Percentiles rank a stretch among this genome's conserved stretches.
Evolutionary conservation across 2,329 filamentous ascomycete species (phyloP).

Genomic region (Nemania serpens): DNA sequence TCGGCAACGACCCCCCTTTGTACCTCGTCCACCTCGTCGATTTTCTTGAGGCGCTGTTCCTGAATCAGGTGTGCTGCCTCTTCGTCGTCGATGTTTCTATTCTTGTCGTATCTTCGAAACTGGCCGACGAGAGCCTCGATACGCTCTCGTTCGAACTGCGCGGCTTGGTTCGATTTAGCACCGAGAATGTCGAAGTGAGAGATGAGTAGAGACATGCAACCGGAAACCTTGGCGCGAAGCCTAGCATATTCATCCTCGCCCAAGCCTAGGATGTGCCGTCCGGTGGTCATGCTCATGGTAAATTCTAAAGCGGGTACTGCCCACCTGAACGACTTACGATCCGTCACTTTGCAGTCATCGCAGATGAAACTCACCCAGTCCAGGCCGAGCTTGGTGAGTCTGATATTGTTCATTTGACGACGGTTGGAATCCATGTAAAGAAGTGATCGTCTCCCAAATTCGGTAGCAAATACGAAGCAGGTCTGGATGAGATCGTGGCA

Average conservation of each 20-base stretch:
- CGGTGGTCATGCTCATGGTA: constrained; percentile 95
- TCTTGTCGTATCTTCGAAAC: constrained; percentile 77
- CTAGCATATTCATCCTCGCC: constrained; percentile 85
- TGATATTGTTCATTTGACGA: constrained; percentile 95
- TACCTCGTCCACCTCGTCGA: constrained; percentile 76
- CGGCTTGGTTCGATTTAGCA: constrained; percentile 87
- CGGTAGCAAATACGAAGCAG: constrained; percentile 98
- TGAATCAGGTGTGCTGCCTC: constrained; percentile 77
- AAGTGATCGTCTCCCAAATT: constrained; percentile 93
- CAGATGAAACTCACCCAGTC: constrained; percentile 99
- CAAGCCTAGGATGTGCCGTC: constrained; percentile 89
- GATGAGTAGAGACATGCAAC: constrained; percentile 96
- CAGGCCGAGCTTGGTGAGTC: constrained; percentile 87
- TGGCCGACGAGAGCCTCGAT: constrained; percentile 80
- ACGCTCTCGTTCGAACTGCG: constrained; percentile 89
- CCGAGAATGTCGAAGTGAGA: constrained; percentile 99
- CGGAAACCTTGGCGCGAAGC: constrained; percentile 85
- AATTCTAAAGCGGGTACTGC: constrained; percentile 94
- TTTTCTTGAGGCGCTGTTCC: constrained; percentile 73
- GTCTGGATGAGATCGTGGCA: constrained; percentile 97
- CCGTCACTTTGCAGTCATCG: constrained; percentile 91
- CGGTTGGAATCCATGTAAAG: constrained; percentile 96
- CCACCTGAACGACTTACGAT: constrained; percentile 97
- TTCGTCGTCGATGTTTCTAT: constrained; percentile 75
- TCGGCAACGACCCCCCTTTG: constrained; percentile 82